These are phyloP conservation scores for Catunica adiposa DNA, from an alignment of 2,329 filamentous ascomycete species.

Conservation along the genomic window DNA sequence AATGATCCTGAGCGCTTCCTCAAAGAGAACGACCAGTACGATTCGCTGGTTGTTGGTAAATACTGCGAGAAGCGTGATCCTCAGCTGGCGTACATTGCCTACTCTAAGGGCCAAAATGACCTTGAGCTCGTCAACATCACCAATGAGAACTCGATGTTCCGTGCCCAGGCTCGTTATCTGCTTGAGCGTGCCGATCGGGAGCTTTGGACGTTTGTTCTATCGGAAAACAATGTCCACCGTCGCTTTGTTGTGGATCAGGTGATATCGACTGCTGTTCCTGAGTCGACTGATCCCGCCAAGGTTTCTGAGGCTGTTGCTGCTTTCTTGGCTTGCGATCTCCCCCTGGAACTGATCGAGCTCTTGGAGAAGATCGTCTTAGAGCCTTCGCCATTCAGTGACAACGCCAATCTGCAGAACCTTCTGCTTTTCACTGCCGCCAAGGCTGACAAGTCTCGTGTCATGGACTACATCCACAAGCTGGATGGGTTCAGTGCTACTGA, in stretches of 20 bases:
- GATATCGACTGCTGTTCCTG: constrained; percentile 83
- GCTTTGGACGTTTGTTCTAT: constrained; percentile 89
- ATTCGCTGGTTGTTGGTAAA: constrained; percentile 80
- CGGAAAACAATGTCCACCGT: constrained; percentile 87
- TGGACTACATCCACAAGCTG: constrained; percentile 89
- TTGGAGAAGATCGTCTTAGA: constrained; percentile 99
- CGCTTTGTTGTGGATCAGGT: constrained; percentile 92
- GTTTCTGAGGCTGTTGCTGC: constrained; percentile 88
- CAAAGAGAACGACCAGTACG: constrained; percentile 93
- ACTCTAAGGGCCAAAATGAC: constrained; percentile 93
- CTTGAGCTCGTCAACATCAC: constrained; percentile 93
- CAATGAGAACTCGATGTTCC: constrained; percentile 99
- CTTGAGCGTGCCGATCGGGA: constrained; percentile 78
- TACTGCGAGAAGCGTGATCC: constrained; percentile 99
- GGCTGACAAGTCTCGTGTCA: constrained; percentile 84
- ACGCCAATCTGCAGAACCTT: constrained; percentile 87
- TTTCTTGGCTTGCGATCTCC: constrained; percentile 80
- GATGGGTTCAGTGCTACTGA: constrained; percentile 82
- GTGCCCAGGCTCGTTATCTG: constrained; percentile 88
- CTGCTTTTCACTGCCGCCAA: constrained; percentile 93
- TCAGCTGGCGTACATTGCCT: constrained; percentile 86
- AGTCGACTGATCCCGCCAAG: constrained; percentile 83
- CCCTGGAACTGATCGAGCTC: constrained; percentile 86
- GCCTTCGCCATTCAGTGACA: constrained; percentile 97
- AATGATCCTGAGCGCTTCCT: constrained; percentile 96